Evolutionary conservation across 2,329 filamentous ascomycete species (phyloP), one percentile per base, ranked within the genome.

Genomic region (Fusarium piperis): DNA sequence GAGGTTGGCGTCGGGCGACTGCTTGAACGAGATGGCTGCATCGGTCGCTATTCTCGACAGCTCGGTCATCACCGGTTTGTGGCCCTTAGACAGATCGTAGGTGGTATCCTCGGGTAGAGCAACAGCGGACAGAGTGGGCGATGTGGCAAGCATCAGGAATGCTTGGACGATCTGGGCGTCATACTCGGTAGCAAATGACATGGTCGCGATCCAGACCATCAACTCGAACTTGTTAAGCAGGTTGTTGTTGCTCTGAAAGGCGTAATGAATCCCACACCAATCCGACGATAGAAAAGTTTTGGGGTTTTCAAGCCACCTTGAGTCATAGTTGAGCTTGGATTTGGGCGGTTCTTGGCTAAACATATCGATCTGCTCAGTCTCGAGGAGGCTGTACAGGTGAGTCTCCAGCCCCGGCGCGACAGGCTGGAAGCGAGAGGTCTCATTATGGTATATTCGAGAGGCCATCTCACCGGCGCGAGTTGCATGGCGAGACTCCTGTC

Each of bases 201-300:
- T 11, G 0, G 73, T 72, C 0, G 65, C 44, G 4, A 74, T 64
- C 74, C 74, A 76, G 7, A 30, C 20, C 44, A 74, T 70, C 7
- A 71, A 16, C 18, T 74, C 53, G 13, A 67, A 70, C 6, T 61
- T 71, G 33, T 67, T 68, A 2, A 75, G 67, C 67, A 71, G 74
- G 1, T 20, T 1, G 3, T 38, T 52, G 12, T 70, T 15, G 2
- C 20, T 18, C 2, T 67, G 58, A 13, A 75, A 75, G 3, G 67
- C 69, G 1, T 52, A 56, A 4, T 76, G 73, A 4, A 76, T 10
- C 9, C 61, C 56, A 35, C 64, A 75, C 73, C 73, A 76, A 7
- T 57, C 61, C 0, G 64, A 61, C 0, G 67, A 44, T 1, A 75
- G 38, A 11, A 64, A 48, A 0, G 4, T 35, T 2, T 23, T 11